phyloP scores from a whole-genome alignment of 2,329 filamentous ascomycete species.

The Pyricularia grisea region DNA sequence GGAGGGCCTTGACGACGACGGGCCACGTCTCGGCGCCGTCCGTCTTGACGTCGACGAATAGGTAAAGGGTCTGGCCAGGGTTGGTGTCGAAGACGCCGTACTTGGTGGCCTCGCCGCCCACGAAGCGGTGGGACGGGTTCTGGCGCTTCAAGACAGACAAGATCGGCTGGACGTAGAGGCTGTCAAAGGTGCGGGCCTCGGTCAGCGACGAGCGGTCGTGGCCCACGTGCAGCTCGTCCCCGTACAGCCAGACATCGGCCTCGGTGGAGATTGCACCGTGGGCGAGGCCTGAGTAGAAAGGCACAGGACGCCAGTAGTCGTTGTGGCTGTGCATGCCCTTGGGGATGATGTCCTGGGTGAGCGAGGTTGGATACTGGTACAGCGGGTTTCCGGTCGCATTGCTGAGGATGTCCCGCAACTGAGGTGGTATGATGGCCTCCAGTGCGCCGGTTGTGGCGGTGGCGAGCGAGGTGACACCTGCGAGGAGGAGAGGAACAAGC shows the following conservation, averaged over 20 bases:
- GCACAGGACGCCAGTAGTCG: constrained; percentile 57
- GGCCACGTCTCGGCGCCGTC: constrained; percentile 39
- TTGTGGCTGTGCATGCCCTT: constrained; percentile 59
- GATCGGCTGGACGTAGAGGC: constrained; percentile 54
- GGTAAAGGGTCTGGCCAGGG: constrained; percentile 40
- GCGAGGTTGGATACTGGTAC: constrained; percentile 38
- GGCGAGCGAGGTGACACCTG: not conserved
- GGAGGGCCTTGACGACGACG: constrained; percentile 39
- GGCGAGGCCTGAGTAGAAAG: constrained; percentile 51
- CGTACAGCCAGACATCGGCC: constrained; percentile 58
- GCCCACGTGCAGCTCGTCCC: constrained; percentile 39
- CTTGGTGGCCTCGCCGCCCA: constrained; percentile 23
- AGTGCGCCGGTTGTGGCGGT: constrained; percentile 8
- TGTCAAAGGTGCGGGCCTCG: constrained; percentile 43
- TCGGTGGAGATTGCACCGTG: constrained; percentile 56
- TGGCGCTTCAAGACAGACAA: constrained; percentile 42
- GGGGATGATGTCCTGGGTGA: constrained; percentile 41
- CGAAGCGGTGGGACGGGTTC: constrained; percentile 38
- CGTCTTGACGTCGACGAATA: constrained; percentile 62
- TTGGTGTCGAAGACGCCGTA: constrained; percentile 46
- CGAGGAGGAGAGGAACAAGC: constrained; percentile 1
- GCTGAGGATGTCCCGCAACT: constrained; percentile 10
- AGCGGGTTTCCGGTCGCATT: constrained; percentile 24
- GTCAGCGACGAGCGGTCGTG: constrained; percentile 47
- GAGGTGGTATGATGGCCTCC: constrained; percentile 6